Conservation (phyloP, 306 rosid species). For the Hippophae tibetana region DNA sequence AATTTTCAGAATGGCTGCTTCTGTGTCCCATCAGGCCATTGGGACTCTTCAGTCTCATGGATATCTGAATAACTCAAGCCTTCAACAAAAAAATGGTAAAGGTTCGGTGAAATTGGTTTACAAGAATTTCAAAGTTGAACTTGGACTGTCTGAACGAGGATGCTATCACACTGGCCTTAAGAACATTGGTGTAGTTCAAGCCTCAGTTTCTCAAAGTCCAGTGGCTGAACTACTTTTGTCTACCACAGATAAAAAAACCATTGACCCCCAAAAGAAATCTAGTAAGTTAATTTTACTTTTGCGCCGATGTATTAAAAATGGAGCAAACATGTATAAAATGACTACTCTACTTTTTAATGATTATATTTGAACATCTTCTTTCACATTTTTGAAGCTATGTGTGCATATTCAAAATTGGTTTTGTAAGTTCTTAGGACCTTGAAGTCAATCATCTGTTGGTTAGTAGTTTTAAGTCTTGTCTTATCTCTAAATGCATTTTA, state of each 20-base stretch:
- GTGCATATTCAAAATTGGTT: not conserved
- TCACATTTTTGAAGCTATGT: not conserved
- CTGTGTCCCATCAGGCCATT: slow-evolving; percentile 47
- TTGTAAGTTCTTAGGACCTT: not conserved
- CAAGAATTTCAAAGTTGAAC: slow-evolving; percentile 33
- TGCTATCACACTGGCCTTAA: slow-evolving; percentile 19
- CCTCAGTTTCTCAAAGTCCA: slow-evolving; percentile 56
- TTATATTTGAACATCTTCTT: not conserved
- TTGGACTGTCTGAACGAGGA: slow-evolving; percentile 39
- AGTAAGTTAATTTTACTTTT: slow-evolving; percentile 33
- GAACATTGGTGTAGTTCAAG: slow-evolving; percentile 32
- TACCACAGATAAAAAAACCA: slow-evolving; percentile 43
- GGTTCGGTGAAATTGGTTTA: slow-evolving; percentile 34
- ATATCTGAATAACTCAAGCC: slow-evolving; percentile 17
- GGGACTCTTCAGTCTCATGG: slow-evolving; percentile 39
- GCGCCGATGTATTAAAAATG: not conserved
- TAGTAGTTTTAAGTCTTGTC: slow-evolving; percentile 11
- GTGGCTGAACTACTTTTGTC: slow-evolving; percentile 57
- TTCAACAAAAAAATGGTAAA: slow-evolving; percentile 28
- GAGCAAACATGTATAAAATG: not conserved
- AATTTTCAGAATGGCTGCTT: slow-evolving; percentile 72
- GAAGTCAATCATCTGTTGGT: not conserved
- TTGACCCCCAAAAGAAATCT: slow-evolving; percentile 62
- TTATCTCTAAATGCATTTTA: slow-evolving; percentile 23
- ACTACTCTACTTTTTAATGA: not conserved